phyloP scores from a whole-genome alignment of 208 protist genomes.

The Leishmania lainsoni region DNA sequence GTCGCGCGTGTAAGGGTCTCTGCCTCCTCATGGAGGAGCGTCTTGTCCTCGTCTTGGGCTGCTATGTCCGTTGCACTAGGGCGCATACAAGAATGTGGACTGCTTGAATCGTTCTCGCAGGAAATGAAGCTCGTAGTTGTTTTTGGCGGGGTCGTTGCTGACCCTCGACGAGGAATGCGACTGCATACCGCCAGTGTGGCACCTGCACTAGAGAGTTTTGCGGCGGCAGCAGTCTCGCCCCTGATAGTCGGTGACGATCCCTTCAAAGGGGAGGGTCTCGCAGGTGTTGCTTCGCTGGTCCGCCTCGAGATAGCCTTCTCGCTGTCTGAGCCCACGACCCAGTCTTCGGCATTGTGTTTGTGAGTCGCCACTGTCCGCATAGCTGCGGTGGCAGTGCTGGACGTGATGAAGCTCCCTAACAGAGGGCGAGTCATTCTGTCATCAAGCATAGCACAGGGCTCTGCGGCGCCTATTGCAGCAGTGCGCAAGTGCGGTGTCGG shows the following conservation, averaged over 20 bases:
- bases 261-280: not conserved
- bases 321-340: not conserved
- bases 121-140: not conserved
- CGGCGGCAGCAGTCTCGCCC: not conserved
- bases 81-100: not conserved
- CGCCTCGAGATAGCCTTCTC: not conserved
- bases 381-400: not conserved
- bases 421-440: not conserved
- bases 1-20: not conserved
- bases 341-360: not conserved
- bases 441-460: not conserved
- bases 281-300: not conserved
- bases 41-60: not conserved
- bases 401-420: not conserved
- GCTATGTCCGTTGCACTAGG: slow-evolving; percentile 7
- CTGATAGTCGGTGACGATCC: not conserved
- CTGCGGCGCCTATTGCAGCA: not conserved
- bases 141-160: too few species aligned
- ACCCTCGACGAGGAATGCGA: not conserved
- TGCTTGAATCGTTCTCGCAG: not conserved
- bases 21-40: not conserved
- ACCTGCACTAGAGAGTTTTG: not conserved
- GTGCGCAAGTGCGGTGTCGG: not conserved
- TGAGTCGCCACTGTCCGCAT: too few species aligned
- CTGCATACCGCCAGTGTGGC: not conserved